Evolutionary conservation across 164 flowering plant species (phyloP), one percentile per base, ranked within the genome.

Genomic region (Berberis thunbergii): DNA sequence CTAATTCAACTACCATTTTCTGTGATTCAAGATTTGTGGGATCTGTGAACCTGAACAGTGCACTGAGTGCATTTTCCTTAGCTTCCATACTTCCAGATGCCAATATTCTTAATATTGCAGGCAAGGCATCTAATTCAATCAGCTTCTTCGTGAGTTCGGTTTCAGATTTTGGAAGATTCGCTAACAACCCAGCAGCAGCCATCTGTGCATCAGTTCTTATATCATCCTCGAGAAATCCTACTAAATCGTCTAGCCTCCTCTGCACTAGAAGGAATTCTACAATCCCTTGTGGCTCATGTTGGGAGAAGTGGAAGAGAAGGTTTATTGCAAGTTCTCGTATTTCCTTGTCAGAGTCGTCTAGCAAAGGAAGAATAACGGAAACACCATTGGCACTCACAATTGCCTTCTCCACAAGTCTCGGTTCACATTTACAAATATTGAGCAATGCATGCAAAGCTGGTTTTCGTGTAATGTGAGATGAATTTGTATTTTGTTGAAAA

Each of bases 121-220:
- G 66, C 43, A 79, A 66, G n/a, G 75, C 89, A 52, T 79, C 79
- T 60, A 72, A 65, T 68, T 77, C 83, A 7, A 85, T 77, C 45
- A 87, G 67, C 59, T 69, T 80, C 64, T 49, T 66, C 1, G 87
- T 84, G 26, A 85, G 79, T 45, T 45, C 50, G 10, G 64, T 59
- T 69, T 84, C 86, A 12, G 93, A 85, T 73, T 83, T 87, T 43
- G 90, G 90, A 41, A 87, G 86, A 67, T 82, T 77, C 54, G 85
- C 86, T 49, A 87, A 57, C 60, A 85, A 72, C 44, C 88, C 87
- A 45, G 80, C 86, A 10, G 85, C 84, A 11, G 94, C 86, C 78
- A 71, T 76, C 67, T 87, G 89, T 39, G 75, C 70, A 54, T 76
- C 79, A 48, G 59, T 44, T 54, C 67, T 70, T 7, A 63, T 71